These are phyloP conservation scores for Acidiella bohemica DNA, from an alignment of 495 filamentous ascomycete genomes.

Conservation along the genomic window DNA sequence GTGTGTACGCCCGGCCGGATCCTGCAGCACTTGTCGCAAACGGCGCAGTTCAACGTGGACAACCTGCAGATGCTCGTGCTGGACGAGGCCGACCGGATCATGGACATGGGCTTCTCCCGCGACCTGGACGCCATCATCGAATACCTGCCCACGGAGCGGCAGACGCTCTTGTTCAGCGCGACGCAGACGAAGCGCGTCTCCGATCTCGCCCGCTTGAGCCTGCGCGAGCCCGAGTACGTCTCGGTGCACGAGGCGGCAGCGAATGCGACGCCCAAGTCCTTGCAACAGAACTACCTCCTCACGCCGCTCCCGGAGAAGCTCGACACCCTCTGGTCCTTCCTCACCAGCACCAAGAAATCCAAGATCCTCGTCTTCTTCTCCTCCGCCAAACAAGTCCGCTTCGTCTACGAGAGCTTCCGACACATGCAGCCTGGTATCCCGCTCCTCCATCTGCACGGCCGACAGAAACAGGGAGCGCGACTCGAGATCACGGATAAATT, in stretches of 20 bases:
- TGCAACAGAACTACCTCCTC: conserved; percentile 85
- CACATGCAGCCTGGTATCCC: conserved; percentile 91
- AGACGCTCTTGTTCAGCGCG: conserved; percentile 90
- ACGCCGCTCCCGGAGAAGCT: conserved; percentile 76
- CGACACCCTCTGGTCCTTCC: conserved; percentile 82
- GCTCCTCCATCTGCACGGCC: conserved; percentile 85
- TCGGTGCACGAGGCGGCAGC: conserved; percentile 75
- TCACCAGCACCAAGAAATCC: conserved; percentile 70
- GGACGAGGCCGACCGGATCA: conserved; percentile 90
- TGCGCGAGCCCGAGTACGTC: conserved; percentile 87
- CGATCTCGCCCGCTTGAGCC: conserved; percentile 74
- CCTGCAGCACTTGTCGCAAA: conserved; percentile 92
- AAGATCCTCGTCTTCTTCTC: conserved; percentile 93
- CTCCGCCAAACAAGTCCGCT: conserved; percentile 90
- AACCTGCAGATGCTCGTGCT: conserved; percentile 87
- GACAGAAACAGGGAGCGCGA: conserved; percentile 80
- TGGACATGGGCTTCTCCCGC: conserved; percentile 94
- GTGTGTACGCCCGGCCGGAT: conserved; percentile 93
- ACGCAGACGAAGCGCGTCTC: conserved; percentile 92
- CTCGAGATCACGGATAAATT: conserved; percentile 78
- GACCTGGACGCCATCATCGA: conserved; percentile 88
- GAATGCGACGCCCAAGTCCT: conserved; percentile 65
- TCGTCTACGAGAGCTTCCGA: conserved; percentile 84
- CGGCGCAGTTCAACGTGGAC: conserved; percentile 73
- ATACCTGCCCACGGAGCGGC: conserved; percentile 72